Base-by-base conservation (phyloP, 164 flowering plant species). In the Chimonanthus praecox region DNA sequence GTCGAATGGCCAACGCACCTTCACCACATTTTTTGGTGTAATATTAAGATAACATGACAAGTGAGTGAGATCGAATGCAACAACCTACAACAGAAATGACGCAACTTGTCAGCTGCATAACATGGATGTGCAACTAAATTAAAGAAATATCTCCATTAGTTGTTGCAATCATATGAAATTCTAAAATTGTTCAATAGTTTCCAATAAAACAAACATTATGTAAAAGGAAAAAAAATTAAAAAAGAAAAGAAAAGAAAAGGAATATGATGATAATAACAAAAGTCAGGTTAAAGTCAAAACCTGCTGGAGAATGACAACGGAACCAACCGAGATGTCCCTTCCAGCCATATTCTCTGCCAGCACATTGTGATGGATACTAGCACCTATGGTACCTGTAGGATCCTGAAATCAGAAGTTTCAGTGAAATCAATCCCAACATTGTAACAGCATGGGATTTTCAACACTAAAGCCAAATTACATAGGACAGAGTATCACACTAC, bases 321-420 rank as follows among this genome's bases (percentile, higher is more conserved):
- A 76, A 5, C 92, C 94, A 73, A 87, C 82, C 33, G 88, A 65
- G 69, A 89, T 70, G 64, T 86, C 80, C 78, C 77, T 83, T 48
- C 85, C 87, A 80, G 72, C 80, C 50, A 82, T 81, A 58, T 79
- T 81, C 21, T 88, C 85, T 4, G 64, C 44, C 44, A 92, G 70
- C 18, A 90, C 95, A 74, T 80, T 89, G 45, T 70, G 87, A 74
- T 90, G 98, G 72, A 92, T 80, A 75, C 81, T 89, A 63, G 87
- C 96, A 72, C 81, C 84, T 71, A 91, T 71, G 5, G 86, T 85
- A 63, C 89, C 94, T 0, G 94, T 83, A 47, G 94, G 94, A 83
- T 92, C 94, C 98, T 92, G 69, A 71, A 76, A 72, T 65, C 61
- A 71, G 74, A 73, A 72, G 11, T 11, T 6, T n/a, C 49, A 64